These are phyloP conservation scores for Starmerella davenportii DNA, from an alignment of 805 yeast genomes.

Conservation along the genomic window DNA sequence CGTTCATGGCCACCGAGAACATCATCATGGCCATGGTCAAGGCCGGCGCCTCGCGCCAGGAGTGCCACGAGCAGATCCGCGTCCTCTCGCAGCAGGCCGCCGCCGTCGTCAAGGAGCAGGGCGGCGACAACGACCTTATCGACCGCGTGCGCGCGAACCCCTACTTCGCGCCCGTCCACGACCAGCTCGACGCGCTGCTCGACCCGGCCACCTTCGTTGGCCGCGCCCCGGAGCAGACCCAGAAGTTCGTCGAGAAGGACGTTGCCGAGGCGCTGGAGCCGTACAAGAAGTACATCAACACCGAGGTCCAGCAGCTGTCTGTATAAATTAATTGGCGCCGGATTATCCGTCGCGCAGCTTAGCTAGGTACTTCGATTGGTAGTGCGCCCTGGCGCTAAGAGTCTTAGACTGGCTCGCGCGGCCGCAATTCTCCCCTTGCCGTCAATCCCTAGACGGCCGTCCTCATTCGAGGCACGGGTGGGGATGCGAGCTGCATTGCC, in stretches of 20 bases:
- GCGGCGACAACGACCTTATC: constrained; percentile 94
- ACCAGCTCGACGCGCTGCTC: constrained; percentile 57
- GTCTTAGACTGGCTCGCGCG: too few species aligned
- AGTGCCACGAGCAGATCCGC: constrained; percentile 93
- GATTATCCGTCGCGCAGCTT: too few species aligned
- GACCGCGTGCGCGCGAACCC: constrained; percentile 62
- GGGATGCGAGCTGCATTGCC: too few species aligned
- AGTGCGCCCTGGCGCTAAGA: too few species aligned
- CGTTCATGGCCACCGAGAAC: constrained; percentile 99
- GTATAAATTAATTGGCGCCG: constrained; percentile 42
- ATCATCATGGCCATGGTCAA: constrained; percentile 99
- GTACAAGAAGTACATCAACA: constrained; percentile 38
- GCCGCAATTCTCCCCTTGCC: too few species aligned
- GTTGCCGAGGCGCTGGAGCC: constrained; percentile 70
- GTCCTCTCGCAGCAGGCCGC: constrained; percentile 95
- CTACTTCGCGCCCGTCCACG: constrained; percentile 81
- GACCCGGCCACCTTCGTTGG: constrained; percentile 93
- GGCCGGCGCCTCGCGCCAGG: constrained; percentile 94
- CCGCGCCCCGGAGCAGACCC: constrained; percentile 96
- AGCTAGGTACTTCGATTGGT: too few species aligned
- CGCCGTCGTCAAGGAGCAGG: constrained; percentile 90
- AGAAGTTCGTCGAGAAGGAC: constrained; percentile 69
- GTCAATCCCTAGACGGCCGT: too few species aligned
- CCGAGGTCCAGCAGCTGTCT: constrained; percentile 56
- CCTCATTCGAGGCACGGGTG: too few species aligned